Percentiles rank a stretch among this genome's conserved stretches.
phyloP scores from a whole-genome alignment of 176 grass and related monocot species.

The Triticum monococcum region DNA sequence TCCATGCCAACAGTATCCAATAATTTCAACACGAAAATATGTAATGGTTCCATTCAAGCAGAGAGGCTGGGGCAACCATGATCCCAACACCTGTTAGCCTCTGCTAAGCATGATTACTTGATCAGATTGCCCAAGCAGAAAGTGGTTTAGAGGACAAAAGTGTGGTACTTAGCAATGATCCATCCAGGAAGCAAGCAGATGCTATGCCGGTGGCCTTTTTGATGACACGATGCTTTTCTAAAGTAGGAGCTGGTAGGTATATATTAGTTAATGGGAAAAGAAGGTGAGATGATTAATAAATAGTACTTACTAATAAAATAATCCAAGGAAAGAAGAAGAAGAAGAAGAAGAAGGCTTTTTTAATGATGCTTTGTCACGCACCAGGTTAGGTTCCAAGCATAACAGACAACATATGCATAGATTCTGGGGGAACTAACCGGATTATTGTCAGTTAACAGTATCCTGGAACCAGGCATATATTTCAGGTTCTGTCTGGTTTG shows the following conservation, averaged over 20 bases:
- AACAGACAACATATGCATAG: slow-evolving; percentile 12
- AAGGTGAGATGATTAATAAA: background rate
- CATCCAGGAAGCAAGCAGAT: slow-evolving; percentile 30
- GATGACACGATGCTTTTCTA: slow-evolving; percentile 24
- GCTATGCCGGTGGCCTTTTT: slow-evolving; percentile 24
- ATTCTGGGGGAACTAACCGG: background rate
- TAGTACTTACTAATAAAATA: background rate
- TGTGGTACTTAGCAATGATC: slow-evolving; percentile 31
- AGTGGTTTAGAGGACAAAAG: slow-evolving; percentile 2
- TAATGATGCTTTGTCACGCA: slow-evolving; percentile 13
- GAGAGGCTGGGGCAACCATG: slow-evolving; percentile 26
- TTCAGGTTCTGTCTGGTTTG: background rate
- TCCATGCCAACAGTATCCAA: background rate
- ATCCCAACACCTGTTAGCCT: slow-evolving; percentile 12
- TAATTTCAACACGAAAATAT: too few relatives aligned
- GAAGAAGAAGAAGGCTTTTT: background rate
- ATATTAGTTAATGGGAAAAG: slow-evolving; percentile 13
- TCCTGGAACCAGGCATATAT: background rate
- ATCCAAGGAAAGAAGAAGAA: background rate
- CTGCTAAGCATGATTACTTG: slow-evolving; percentile 20
- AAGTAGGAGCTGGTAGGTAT: slow-evolving; percentile 1
- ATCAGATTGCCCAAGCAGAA: background rate
- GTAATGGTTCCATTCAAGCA: too few relatives aligned
- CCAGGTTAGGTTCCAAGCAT: slow-evolving; percentile 2
- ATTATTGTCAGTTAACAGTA: background rate